These are phyloP conservation scores for Penicillium turbatum DNA, from an alignment of 495 filamentous ascomycete species.

Conservation along the genomic window DNA sequence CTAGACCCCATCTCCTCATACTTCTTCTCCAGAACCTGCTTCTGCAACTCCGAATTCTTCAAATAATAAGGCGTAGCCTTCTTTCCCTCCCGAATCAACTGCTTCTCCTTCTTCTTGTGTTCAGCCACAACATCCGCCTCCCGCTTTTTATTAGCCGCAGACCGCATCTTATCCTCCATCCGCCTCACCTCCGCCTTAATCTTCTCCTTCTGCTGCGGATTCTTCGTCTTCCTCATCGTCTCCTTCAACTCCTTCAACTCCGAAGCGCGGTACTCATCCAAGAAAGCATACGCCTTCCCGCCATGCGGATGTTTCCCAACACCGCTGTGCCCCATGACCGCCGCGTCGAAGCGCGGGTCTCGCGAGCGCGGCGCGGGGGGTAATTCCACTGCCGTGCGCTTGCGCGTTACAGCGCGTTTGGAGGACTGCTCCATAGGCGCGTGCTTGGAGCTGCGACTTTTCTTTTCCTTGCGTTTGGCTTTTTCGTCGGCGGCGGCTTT, in stretches of 20 bases:
- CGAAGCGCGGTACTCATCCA: conserved; percentile 74
- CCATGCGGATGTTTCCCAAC: conserved; percentile 39
- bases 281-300: conserved; percentile 71
- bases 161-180: conserved; percentile 65
- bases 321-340: conserved; percentile 36
- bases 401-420: conserved; percentile 76
- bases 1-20: conserved; percentile 75
- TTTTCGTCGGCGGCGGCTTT: conserved; percentile 32
- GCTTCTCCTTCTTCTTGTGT: conserved; percentile 78
- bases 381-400: conserved; percentile 63
- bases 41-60: conserved; percentile 88
- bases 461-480: conserved; percentile 36
- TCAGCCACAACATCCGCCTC: conserved; percentile 60
- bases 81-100: conserved; percentile 80
- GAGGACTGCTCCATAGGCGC: conserved; percentile 76
- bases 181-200: conserved; percentile 63
- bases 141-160: conserved; percentile 61
- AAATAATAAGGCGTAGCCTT: conserved; percentile 86
- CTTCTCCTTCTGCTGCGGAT: conserved; percentile 54
- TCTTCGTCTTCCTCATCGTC: conserved; percentile 62
- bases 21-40: conserved; percentile 69
- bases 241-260: conserved; percentile 72
- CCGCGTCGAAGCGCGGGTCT: conserved; percentile 84
- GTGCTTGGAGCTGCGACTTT: conserved; percentile 71
- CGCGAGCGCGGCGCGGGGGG: conserved; percentile 44